A percentile compares a stretch with the other conserved stretches of the same genome.
These are phyloP conservation scores for Primulina huaijiensis DNA, from an alignment of 257 asterid species.

Conservation along the genomic window DNA sequence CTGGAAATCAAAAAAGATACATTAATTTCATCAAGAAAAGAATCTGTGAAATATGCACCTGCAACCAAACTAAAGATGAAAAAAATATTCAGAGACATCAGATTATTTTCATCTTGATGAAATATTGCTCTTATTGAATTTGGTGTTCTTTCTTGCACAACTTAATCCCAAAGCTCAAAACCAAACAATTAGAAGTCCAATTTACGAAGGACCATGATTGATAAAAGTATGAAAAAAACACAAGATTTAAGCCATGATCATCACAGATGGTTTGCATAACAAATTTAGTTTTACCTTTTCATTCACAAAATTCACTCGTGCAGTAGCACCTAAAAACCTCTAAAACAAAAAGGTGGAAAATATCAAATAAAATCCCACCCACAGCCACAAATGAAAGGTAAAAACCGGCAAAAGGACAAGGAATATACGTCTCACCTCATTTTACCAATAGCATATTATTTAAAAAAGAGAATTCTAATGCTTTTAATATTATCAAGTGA, in stretches of 20 bases:
- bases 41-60: neutral
- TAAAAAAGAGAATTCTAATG: slow-evolving; percentile 2
- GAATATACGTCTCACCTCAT: slow-evolving; percentile 17
- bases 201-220: neutral
- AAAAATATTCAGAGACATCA: neutral
- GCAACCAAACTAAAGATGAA: neutral
- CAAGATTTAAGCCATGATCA: neutral
- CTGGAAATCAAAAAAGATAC: slow-evolving; percentile 40
- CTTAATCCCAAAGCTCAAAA: neutral
- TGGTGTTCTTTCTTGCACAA: neutral
- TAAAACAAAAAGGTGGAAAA: slow-evolving; percentile 9
- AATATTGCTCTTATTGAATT: neutral
- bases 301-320: neutral
- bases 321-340: slow-evolving; percentile 2
- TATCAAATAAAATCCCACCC: slow-evolving; percentile 21
- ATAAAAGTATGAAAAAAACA: neutral
- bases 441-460: slow-evolving; percentile 14
- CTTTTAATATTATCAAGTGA: slow-evolving; percentile 17
- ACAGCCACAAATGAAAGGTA: slow-evolving; percentile 16
- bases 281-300: neutral
- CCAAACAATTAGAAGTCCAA: neutral
- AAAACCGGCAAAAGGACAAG: slow-evolving; percentile 1
- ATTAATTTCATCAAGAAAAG: slow-evolving; percentile 7
- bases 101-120: slow-evolving; percentile 13
- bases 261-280: neutral